Evolutionary conservation across 768 basidiomycete genomes (phyloP).

Genomic region (Arthromyces matolae): DNA sequence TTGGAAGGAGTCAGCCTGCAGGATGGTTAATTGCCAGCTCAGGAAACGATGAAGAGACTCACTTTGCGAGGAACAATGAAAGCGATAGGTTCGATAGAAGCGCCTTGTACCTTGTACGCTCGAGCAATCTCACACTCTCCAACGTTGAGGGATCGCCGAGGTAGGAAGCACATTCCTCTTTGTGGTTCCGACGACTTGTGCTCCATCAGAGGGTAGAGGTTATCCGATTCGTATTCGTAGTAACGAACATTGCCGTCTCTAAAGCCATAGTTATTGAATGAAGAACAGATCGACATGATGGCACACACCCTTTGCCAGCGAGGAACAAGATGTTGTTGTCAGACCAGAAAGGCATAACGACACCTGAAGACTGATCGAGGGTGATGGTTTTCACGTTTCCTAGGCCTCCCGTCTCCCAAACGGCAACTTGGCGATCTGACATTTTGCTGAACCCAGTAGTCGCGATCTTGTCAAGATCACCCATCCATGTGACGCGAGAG

Average conservation of each 20-base stretch:
- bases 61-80: conserved; percentile 96
- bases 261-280: conserved; percentile 1
- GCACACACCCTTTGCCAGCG: conserved; percentile 81
- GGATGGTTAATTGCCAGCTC: conserved; percentile 1
- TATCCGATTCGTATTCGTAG: conserved; percentile 91
- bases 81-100: conserved; percentile 81
- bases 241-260: conserved; percentile 98
- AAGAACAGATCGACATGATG: conserved; percentile 12
- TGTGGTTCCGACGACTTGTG: conserved; percentile 91
- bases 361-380: conserved; percentile 89
- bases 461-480: conserved; percentile 80
- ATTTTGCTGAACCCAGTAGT: conserved; percentile 97
- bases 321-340: conserved; percentile 91
- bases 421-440: conserved; percentile 85
- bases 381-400: conserved; percentile 71
- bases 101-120: conserved; percentile 81
- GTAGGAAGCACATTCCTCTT: conserved; percentile 96
- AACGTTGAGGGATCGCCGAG: conserved; percentile 85
- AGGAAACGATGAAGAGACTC: conserved; percentile 19
- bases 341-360: conserved; percentile 96
- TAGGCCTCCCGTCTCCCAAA: conserved; percentile 87
- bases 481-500: conserved; percentile 86
- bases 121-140: conserved; percentile 93
- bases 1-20: conserved; percentile 90
- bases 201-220: conserved; percentile 72